Conservation (phyloP, 148 eudicot species). For the Spergularia marina region DNA sequence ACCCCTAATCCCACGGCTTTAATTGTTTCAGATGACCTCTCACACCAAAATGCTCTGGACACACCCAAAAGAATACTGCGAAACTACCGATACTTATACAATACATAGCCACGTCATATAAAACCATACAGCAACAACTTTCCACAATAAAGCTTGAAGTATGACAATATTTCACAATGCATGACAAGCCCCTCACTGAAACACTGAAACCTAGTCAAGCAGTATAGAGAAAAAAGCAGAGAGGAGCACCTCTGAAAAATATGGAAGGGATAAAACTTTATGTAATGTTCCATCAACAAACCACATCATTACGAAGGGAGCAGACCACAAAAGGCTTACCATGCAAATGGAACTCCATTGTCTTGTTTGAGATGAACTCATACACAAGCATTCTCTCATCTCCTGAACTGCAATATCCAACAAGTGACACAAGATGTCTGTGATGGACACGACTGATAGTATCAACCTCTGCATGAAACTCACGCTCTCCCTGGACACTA, state of each 20-base stretch:
- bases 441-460: conserved; percentile 76
- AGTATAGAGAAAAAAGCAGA: background rate
- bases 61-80: background rate
- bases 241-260: background rate
- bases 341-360: conserved; percentile 77
- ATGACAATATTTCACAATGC: conserved; percentile 1
- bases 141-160: background rate
- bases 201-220: background rate
- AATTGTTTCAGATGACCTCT: background rate
- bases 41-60: background rate
- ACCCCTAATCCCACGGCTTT: background rate
- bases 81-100: background rate
- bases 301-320: background rate
- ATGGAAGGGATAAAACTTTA: background rate
- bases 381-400: conserved; percentile 64
- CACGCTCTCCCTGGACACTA: conserved; percentile 84
- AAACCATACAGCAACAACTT: background rate
- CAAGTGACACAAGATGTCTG: conserved; percentile 68
- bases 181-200: too few relatives aligned
- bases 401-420: conserved; percentile 73
- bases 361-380: conserved; percentile 70
- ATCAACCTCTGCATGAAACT: conserved; percentile 87
- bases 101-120: background rate
- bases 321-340: conserved; percentile 41
- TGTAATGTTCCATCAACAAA: background rate